A percentile compares a stretch with the other conserved stretches of the same genome.
Evolutionary conservation across 352 stramenopile genomes (phyloP).

Genomic region (Pythium rishiriense): DNA sequence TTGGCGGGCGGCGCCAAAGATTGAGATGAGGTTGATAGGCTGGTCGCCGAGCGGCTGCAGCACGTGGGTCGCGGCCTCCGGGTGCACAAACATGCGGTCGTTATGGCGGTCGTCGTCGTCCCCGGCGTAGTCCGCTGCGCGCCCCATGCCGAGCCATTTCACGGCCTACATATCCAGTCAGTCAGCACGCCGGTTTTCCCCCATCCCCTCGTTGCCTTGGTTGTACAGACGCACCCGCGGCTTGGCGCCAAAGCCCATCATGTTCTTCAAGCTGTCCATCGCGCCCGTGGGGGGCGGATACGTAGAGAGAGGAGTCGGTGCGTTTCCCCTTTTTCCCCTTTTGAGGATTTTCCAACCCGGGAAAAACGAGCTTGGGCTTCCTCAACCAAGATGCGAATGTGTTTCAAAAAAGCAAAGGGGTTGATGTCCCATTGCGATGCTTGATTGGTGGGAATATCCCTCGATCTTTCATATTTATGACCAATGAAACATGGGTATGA

Average conservation of each 20-base stretch:
- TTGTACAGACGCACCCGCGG: constrained; percentile 15
- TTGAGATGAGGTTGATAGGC: constrained; percentile 81
- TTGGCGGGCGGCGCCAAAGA: constrained; percentile 82
- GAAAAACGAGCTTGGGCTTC: background rate
- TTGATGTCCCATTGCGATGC: background rate
- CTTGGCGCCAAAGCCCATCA: constrained; percentile 41
- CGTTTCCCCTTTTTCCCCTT: background rate
- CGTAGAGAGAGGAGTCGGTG: background rate
- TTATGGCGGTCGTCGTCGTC: constrained; percentile 32
- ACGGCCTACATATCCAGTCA: constrained; percentile 45
- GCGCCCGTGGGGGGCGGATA: too few species aligned
- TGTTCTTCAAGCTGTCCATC: constrained; percentile 43
- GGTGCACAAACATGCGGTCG: constrained; percentile 73
- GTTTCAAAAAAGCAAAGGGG: constrained; percentile 2
- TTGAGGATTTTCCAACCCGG: background rate
- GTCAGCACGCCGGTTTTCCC: background rate
- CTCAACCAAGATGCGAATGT: constrained; percentile 1
- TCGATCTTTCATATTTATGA: constrained; percentile 8
- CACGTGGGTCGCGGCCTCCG: constrained; percentile 56
- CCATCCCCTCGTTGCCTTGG: background rate
- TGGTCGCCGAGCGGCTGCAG: constrained; percentile 62
- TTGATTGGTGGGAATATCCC: background rate
- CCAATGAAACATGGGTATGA: background rate
- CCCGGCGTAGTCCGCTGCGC: constrained; percentile 8
- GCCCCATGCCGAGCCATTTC: constrained; percentile 82